These are phyloP conservation scores for Paramecium pentaurelia DNA, from an alignment of 73 alveolate species.

Conservation along the genomic window DNA sequence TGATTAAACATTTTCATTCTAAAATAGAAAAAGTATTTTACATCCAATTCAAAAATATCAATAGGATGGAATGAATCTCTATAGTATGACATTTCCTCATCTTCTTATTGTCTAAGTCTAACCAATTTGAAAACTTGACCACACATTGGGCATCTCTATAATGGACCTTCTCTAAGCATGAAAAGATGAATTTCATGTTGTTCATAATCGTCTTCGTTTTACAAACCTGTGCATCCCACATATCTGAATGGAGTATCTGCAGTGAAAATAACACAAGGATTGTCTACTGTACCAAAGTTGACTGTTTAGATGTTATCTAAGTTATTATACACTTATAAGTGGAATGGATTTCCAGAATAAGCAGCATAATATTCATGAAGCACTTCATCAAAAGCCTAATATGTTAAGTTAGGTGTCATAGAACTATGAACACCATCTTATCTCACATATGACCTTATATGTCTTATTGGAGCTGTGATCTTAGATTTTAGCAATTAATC, in stretches of 20 bases:
- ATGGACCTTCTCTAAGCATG: slow-evolving; percentile 86
- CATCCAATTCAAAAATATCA: slow-evolving; percentile 77
- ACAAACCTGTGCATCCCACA: slow-evolving; percentile 85
- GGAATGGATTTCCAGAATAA: slow-evolving; percentile 66
- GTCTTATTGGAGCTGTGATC: slow-evolving; percentile 2
- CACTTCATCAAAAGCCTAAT: slow-evolving; percentile 70
- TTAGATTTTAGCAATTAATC: neutral
- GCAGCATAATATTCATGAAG: slow-evolving; percentile 66
- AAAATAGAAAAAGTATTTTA: neutral
- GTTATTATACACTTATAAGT: slow-evolving; percentile 50
- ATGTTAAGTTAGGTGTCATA: slow-evolving; percentile 40
- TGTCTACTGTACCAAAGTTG: slow-evolving; percentile 85
- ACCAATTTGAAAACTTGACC: slow-evolving; percentile 90
- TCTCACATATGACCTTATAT: neutral
- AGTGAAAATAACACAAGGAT: slow-evolving; percentile 85
- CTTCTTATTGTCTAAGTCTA: slow-evolving; percentile 79
- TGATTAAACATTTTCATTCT: slow-evolving; percentile 24
- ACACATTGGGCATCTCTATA: slow-evolving; percentile 86
- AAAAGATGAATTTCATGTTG: slow-evolving; percentile 79
- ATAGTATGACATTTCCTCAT: slow-evolving; percentile 80
- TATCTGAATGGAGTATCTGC: slow-evolving; percentile 77
- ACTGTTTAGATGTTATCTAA: slow-evolving; percentile 59
- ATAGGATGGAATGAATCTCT: slow-evolving; percentile 75
- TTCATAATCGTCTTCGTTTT: slow-evolving; percentile 89
- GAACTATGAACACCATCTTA: slow-evolving; percentile 4